Conservation (phyloP, 108 stramenopile species). For the Conticribra guillardii region DNA sequence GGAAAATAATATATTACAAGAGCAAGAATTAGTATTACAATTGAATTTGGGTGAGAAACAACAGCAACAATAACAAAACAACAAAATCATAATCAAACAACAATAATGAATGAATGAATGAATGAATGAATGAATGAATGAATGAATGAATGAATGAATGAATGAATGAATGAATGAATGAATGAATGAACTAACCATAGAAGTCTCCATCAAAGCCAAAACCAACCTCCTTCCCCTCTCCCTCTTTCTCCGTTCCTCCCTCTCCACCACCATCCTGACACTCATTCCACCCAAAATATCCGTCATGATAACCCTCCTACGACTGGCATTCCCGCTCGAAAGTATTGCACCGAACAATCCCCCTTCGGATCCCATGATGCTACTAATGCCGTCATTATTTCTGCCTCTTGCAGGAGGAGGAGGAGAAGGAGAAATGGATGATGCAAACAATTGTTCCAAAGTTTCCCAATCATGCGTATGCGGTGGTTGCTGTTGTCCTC, state of each 20-base stretch:
- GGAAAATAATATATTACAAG: background rate
- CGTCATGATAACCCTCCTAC: constrained; percentile 11
- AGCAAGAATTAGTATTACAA: background rate
- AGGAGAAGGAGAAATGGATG: too few relatives aligned
- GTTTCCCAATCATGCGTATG: constrained; percentile 20
- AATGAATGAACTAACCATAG: constrained; percentile 12
- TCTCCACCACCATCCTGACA: constrained; percentile 21
- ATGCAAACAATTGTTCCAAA: constrained; percentile 23
- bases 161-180: background rate
- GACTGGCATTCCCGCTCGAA: background rate
- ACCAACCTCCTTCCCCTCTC: constrained; percentile 26
- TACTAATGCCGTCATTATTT: background rate
- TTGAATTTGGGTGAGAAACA: background rate
- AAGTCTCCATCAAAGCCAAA: constrained; percentile 30
- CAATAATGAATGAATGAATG: background rate
- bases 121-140: background rate
- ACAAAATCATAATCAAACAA: background rate
- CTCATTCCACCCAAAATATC: constrained; percentile 31
- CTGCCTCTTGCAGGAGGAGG: too few relatives aligned
- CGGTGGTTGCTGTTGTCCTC: constrained; percentile 1
- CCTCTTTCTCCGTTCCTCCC: constrained; percentile 19
- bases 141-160: background rate
- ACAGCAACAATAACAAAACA: background rate
- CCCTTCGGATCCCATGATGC: background rate
- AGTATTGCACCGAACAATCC: background rate